Conservation (phyloP, 2,329 filamentous ascomycete genomes). For the Claviceps lovelessii region DNA sequence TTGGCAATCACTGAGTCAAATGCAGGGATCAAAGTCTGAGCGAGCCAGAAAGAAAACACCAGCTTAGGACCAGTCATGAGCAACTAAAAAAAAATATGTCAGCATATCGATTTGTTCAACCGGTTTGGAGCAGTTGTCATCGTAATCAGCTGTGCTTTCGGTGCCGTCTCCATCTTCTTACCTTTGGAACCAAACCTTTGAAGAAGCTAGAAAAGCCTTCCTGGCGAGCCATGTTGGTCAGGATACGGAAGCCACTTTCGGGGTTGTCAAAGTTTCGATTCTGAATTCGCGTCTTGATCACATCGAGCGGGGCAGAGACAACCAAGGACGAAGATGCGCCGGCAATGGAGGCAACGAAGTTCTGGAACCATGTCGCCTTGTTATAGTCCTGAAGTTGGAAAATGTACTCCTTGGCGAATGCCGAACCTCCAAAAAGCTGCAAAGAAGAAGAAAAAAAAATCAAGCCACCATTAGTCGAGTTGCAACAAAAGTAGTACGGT, state of each 20-base stretch:
- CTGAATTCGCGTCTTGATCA: conserved; percentile 97
- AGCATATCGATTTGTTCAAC: conserved; percentile 9
- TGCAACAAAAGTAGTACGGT: background rate
- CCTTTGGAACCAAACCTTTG: conserved; percentile 92
- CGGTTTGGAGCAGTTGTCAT: background rate
- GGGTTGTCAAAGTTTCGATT: conserved; percentile 98
- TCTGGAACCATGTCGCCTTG: conserved; percentile 83
- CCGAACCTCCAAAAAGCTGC: conserved; percentile 93
- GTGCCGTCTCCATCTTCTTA: conserved; percentile 12
- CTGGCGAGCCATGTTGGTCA: conserved; percentile 83
- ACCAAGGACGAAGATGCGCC: conserved; percentile 91
- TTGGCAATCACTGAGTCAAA: conserved; percentile 45
- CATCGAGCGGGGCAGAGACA: conserved; percentile 89
- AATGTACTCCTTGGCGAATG: conserved; percentile 93
- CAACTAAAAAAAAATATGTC: conserved; percentile 34
- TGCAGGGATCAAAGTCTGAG: conserved; percentile 90
- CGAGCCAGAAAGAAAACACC: conserved; percentile 99
- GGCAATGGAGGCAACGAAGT: conserved; percentile 91
- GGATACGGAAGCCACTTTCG: conserved; percentile 81
- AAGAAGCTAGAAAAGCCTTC: conserved; percentile 84
- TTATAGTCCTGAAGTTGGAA: conserved; percentile 91
- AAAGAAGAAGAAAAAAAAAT: background rate
- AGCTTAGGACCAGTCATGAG: conserved; percentile 98
- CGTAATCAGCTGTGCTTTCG: background rate
- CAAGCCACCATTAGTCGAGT: background rate